Conservation (phyloP, 2,329 filamentous ascomycete species). For the Colletotrichum magnum region DNA sequence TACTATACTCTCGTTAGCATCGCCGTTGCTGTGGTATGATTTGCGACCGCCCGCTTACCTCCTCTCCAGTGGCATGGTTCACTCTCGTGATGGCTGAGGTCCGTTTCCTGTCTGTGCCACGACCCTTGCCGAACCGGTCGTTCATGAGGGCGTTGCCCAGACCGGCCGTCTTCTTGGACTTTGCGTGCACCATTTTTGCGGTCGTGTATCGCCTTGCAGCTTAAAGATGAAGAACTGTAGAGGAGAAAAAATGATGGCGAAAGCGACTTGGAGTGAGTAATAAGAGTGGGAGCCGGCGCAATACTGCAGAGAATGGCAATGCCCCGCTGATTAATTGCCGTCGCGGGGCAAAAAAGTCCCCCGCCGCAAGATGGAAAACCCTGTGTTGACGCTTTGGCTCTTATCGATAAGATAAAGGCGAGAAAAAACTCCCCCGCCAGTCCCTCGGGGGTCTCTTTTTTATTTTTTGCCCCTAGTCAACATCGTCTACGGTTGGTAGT, state of each 20-base stretch:
- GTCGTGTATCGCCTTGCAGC: conserved; percentile 4
- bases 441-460: conserved; percentile 32
- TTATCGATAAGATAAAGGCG: conserved; percentile 41
- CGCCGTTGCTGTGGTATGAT: too few species aligned
- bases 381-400: conserved; percentile 7
- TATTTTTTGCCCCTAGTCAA: conserved; percentile 5
- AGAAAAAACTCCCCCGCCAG: conserved; percentile 12
- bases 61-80: conserved; percentile 84
- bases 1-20: conserved; percentile 68
- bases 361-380: conserved; percentile 31
- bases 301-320: conserved; percentile 42
- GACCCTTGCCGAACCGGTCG: conserved; percentile 95
- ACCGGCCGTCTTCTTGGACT: conserved; percentile 95
- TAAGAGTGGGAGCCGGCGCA: conserved; percentile 38
- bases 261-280: conserved; percentile 35
- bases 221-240: conserved; percentile 12
- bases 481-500: not conserved
- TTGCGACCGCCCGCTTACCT: conserved; percentile 57
- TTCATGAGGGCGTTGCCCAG: conserved; percentile 99
- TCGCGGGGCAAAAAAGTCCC: conserved; percentile 45
- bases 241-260: conserved; percentile 27
- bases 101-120: conserved; percentile 85
- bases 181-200: conserved; percentile 74
- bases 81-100: conserved; percentile 73
- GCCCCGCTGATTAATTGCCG: conserved; percentile 43